Evolutionary conservation across 495 filamentous ascomycete species (phyloP).

Genomic region (Penicillium taxi): DNA sequence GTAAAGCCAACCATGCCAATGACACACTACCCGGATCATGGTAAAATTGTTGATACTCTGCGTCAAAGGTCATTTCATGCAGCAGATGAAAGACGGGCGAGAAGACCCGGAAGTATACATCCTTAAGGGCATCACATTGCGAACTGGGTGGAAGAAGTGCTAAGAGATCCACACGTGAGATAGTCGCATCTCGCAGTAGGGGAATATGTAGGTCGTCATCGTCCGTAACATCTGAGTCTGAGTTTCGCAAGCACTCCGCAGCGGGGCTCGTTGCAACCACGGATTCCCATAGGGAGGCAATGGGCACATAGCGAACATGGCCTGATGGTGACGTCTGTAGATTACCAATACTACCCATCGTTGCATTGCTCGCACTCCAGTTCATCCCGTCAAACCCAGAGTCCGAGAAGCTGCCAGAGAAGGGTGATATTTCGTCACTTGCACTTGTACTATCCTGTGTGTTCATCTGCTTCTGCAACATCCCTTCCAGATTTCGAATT

Average conservation of each 20-base stretch:
- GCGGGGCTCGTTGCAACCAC: conserved; percentile 21
- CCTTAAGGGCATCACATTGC: conserved; percentile 34
- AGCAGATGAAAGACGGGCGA: conserved; percentile 40
- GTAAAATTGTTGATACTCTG: conserved; percentile 40
- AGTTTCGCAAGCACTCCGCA: conserved; percentile 21
- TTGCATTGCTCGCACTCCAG: conserved; percentile 14
- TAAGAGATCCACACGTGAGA: conserved; percentile 27
- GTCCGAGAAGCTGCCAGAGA: conserved; percentile 28
- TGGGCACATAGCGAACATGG: conserved; percentile 37
- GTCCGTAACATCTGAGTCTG: conserved; percentile 27
- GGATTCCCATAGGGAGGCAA: conserved; percentile 31
- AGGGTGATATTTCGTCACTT: conserved; percentile 22
- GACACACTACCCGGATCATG: conserved; percentile 35
- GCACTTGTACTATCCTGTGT: conserved; percentile 14
- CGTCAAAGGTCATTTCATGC: conserved; percentile 41
- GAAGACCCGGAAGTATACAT: conserved; percentile 35
- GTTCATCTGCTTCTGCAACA: conserved; percentile 30
- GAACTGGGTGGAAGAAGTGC: conserved; percentile 30
- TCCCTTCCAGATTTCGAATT: conserved; percentile 32
- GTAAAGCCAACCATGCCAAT: conserved; percentile 35
- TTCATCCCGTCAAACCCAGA: conserved; percentile 17
- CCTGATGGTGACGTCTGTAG: conserved; percentile 31
- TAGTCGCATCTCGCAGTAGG: conserved; percentile 19
- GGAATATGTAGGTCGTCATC: conserved; percentile 35
- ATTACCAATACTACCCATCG: conserved; percentile 22